Evolutionary conservation across 805 yeast genomes (phyloP).

Genomic region (Myxozyma udenii): DNA sequence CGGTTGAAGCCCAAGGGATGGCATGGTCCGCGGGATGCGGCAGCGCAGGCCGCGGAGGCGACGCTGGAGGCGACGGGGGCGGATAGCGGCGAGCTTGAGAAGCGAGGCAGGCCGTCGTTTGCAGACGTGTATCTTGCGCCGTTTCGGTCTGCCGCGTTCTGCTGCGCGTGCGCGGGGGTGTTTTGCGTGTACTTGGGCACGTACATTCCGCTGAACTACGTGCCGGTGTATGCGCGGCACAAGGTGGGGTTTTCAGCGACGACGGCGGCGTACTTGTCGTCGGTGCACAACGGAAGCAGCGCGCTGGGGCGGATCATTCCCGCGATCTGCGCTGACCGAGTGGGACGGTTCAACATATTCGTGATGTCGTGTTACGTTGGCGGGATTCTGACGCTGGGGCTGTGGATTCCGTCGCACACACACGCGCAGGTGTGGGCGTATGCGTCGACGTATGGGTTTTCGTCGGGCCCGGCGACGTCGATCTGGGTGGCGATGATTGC

Average conservation of each 20-base stretch:
- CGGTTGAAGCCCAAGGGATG: slow-evolving; percentile 28
- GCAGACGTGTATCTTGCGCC: slow-evolving; percentile 22
- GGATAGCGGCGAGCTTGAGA: not conserved
- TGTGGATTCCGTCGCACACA: slow-evolving; percentile 62
- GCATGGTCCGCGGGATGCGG: not conserved
- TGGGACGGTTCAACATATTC: slow-evolving; percentile 56
- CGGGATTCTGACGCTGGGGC: slow-evolving; percentile 47
- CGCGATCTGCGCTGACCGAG: slow-evolving; percentile 45
- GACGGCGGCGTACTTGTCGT: slow-evolving; percentile 34
- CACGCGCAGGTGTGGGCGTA: slow-evolving; percentile 35
- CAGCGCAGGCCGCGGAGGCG: not conserved
- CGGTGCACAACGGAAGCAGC: slow-evolving; percentile 21
- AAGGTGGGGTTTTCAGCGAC: slow-evolving; percentile 24
- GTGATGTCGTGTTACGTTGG: slow-evolving; percentile 40
- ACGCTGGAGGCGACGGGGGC: not conserved
- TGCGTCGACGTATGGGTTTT: slow-evolving; percentile 37
- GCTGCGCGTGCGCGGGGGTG: slow-evolving; percentile 31
- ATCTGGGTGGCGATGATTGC: slow-evolving; percentile 38
- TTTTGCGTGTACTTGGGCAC: slow-evolving; percentile 34
- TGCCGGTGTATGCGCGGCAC: slow-evolving; percentile 34
- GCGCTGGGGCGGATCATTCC: slow-evolving; percentile 47
- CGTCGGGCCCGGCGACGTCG: slow-evolving; percentile 37
- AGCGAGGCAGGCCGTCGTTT: not conserved
- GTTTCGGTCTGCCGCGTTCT: slow-evolving; percentile 32
- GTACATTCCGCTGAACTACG: slow-evolving; percentile 37